phyloP scores from a whole-genome alignment of 768 basidiomycete genomes.

The Lyophyllum decastes region DNA sequence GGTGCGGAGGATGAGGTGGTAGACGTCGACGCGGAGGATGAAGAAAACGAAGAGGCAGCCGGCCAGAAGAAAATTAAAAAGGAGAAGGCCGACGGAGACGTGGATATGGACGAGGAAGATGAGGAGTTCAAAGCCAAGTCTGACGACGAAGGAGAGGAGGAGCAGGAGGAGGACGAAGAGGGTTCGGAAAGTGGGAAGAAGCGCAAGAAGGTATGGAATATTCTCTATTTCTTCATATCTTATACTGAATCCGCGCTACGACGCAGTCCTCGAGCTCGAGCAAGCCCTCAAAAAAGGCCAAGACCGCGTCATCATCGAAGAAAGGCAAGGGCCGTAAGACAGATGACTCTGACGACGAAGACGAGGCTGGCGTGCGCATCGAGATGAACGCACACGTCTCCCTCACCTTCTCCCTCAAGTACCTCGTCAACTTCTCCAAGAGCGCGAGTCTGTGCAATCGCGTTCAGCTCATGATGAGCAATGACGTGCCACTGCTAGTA shows the following conservation, averaged over 20 bases:
- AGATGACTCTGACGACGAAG: conserved; percentile 45
- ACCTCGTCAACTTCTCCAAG: conserved; percentile 96
- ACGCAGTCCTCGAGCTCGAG: conserved; percentile 38
- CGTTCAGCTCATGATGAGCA: conserved; percentile 88
- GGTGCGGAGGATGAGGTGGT: conserved; percentile 48
- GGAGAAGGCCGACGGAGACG: conserved; percentile 48
- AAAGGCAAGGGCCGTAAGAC: conserved; percentile 62
- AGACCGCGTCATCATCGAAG: conserved; percentile 35
- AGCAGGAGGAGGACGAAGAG: conserved; percentile 54
- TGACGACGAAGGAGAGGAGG: conserved; percentile 57
- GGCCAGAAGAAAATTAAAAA: conserved; percentile 44
- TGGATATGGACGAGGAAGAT: conserved; percentile 47
- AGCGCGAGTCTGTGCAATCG: conserved; percentile 69
- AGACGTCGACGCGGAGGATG: conserved; percentile 46
- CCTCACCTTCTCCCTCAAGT: conserved; percentile 95
- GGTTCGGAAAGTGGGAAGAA: conserved; percentile 60
- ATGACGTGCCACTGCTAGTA: conserved; percentile 88
- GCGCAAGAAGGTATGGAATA: conserved; percentile 68
- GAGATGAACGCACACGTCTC: conserved; percentile 90
- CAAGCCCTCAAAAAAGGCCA: conserved; percentile 48
- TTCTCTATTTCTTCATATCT: background rate
- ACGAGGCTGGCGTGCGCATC: conserved; percentile 63
- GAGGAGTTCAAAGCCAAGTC: conserved; percentile 53
- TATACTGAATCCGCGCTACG: conserved; percentile 1
- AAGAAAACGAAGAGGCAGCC: conserved; percentile 48